A percentile compares a stretch with the other conserved stretches of the same genome.
These are phyloP conservation scores for Ceratocystis cacaofunesta DNA, from an alignment of 2,329 filamentous ascomycete species.

Conservation along the genomic window DNA sequence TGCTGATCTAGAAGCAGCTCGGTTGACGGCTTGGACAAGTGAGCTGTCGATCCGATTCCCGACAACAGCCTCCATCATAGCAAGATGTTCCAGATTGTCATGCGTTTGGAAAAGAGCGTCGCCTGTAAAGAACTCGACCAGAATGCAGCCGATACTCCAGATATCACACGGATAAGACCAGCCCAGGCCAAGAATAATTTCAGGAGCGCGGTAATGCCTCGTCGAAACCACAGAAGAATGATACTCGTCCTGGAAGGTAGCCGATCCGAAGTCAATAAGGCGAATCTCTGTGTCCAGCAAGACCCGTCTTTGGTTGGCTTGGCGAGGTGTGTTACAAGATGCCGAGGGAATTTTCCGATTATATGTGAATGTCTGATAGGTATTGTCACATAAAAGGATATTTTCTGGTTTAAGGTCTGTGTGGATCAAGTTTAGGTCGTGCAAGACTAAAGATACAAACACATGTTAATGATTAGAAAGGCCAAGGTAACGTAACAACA, in stretches of 20 bases:
- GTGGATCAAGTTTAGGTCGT: constrained; percentile 94
- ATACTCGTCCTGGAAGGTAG: constrained; percentile 59
- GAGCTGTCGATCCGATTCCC: constrained; percentile 42
- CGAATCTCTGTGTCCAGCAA: constrained; percentile 55
- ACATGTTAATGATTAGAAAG: neutral
- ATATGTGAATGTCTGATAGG: constrained; percentile 57
- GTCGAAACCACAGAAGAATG: constrained; percentile 59
- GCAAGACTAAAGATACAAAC: constrained; percentile 50
- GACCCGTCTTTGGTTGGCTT: constrained; percentile 49
- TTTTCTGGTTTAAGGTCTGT: constrained; percentile 64
- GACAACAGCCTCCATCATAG: constrained; percentile 62
- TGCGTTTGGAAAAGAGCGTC: constrained; percentile 59
- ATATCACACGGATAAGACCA: constrained; percentile 61
- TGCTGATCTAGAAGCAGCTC: constrained; percentile 39
- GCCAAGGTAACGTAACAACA: too few relatives aligned
- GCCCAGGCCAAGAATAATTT: constrained; percentile 55
- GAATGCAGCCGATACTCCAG: constrained; percentile 59
- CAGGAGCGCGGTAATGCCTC: constrained; percentile 53
- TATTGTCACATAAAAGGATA: constrained; percentile 49
- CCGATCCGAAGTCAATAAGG: constrained; percentile 57
- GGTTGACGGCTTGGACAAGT: constrained; percentile 42
- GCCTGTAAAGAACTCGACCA: constrained; percentile 58
- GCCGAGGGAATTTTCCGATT: constrained; percentile 56
- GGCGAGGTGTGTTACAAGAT: constrained; percentile 42
- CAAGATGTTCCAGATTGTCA: constrained; percentile 56